A percentile compares a stretch with the other conserved stretches of the same genome.
These are phyloP conservation scores for Suillus occidentalis DNA, from an alignment of 768 basidiomycete species.

Conservation along the genomic window DNA sequence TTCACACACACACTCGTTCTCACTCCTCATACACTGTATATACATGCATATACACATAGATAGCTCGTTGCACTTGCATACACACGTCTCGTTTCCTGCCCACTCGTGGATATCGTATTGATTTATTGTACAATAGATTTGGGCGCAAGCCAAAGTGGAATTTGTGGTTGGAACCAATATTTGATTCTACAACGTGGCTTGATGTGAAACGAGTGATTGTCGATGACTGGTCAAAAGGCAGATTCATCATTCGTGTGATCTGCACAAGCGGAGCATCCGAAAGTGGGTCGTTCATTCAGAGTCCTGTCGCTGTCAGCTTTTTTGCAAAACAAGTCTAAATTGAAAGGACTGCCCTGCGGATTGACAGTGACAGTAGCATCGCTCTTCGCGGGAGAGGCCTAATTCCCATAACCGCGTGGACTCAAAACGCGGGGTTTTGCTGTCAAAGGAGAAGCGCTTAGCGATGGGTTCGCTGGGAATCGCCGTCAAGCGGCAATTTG, in stretches of 20 bases:
- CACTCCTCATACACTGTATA: constrained; percentile 34
- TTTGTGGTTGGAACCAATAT: constrained; percentile 16
- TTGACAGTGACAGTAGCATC: constrained; percentile 2
- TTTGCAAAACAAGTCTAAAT: neutral
- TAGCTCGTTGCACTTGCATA: constrained; percentile 20
- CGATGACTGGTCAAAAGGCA: no score
- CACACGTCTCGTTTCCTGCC: constrained; percentile 22
- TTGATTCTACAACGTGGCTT: neutral
- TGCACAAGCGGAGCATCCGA: neutral
- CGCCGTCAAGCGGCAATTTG: neutral
- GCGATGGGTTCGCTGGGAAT: neutral
- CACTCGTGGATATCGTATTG: constrained; percentile 31
- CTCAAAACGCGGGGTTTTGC: neutral
- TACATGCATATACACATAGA: constrained; percentile 40
- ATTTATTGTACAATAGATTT: constrained; percentile 36
- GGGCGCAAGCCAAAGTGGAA: constrained; percentile 18
- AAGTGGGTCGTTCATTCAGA: neutral
- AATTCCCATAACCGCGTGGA: neutral
- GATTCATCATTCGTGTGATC: neutral
- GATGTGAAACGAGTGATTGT: neutral
- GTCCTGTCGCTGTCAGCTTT: neutral
- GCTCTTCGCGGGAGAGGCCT: constrained; percentile 2
- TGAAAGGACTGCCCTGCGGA: neutral
- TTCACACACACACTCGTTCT: constrained; percentile 28
- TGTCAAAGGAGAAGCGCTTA: neutral